Conservation (phyloP, 1,284 basidiomycete species). For the Marasmius fiardii region DNA sequence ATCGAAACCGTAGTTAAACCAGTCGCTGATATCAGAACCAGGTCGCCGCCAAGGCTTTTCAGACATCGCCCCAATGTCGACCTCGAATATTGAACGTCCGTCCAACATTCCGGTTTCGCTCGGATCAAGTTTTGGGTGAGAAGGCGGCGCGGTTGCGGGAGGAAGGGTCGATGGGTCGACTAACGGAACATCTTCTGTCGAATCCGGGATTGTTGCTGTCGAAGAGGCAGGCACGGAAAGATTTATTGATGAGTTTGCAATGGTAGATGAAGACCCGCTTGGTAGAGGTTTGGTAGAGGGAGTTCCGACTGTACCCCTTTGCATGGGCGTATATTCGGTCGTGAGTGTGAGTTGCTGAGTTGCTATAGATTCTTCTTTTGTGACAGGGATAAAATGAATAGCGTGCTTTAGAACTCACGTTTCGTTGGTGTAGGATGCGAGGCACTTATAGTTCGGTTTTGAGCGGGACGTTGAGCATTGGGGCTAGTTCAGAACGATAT, state of each 20-base stretch:
- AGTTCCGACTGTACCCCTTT: constrained; percentile 49
- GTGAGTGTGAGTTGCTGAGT: constrained; percentile 65
- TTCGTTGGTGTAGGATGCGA: constrained; percentile 28
- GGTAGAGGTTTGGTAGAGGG: constrained; percentile 1
- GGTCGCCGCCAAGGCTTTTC: constrained; percentile 93
- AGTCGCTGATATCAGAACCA: constrained; percentile 93
- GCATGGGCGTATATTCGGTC: constrained; percentile 88
- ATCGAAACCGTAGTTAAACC: constrained; percentile 99
- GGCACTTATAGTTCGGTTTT: constrained; percentile 27
- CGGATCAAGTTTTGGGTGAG: constrained; percentile 75
- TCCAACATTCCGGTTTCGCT: constrained; percentile 64
- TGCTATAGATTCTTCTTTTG: constrained; percentile 12
- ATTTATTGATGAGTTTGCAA: constrained; percentile 18
- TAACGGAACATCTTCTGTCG: constrained; percentile 13
- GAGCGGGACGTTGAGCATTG: constrained; percentile 18
- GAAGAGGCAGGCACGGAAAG: constrained; percentile 15
- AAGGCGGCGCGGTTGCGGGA: constrained; percentile 63
- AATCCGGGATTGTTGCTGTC: constrained; percentile 5
- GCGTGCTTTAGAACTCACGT: constrained; percentile 26
- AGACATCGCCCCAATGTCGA: constrained; percentile 80
- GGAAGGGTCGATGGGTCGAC: constrained; percentile 63
- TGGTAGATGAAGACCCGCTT: constrained; percentile 18
- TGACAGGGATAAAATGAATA: background rate
- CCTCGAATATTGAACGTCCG: constrained; percentile 83
- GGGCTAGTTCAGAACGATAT: background rate